Evolutionary conservation across 225 moss, liverwort and hornwort genomes (phyloP).

Genomic region (Bryoerythrophyllum caledonicum): DNA sequence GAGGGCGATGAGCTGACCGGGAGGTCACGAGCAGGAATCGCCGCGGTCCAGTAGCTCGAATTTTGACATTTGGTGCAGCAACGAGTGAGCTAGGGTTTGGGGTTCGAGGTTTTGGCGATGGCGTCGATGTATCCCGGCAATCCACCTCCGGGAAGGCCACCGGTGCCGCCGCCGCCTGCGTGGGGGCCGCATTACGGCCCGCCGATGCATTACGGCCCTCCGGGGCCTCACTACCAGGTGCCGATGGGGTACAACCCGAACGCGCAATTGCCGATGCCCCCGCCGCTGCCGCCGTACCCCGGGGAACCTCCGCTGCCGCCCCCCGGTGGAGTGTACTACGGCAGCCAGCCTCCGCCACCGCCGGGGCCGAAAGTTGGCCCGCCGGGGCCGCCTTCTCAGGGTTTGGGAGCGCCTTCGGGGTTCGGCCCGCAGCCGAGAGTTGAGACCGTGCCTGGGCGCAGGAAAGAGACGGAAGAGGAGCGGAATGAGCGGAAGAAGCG

Average conservation of each 20-base stretch:
- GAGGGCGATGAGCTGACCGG: constrained; percentile 23
- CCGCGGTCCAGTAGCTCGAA: background rate
- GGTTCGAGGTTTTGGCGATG: constrained; percentile 29
- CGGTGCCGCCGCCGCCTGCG: constrained; percentile 46
- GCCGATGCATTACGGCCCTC: constrained; percentile 50
- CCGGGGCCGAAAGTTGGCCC: constrained; percentile 37
- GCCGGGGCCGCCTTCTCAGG: constrained; percentile 21
- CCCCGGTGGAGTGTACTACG: constrained; percentile 30
- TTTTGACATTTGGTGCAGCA: background rate
- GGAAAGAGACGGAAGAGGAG: constrained; percentile 89
- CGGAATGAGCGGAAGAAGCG: constrained; percentile 85
- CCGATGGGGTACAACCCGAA: constrained; percentile 57
- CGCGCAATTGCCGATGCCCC: constrained; percentile 54
- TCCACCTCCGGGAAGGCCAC: constrained; percentile 52
- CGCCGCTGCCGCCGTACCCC: constrained; percentile 36
- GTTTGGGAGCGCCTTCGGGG: constrained; percentile 20
- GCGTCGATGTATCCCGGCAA: constrained; percentile 63
- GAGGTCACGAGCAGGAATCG: background rate
- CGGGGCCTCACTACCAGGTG: constrained; percentile 31
- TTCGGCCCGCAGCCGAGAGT: constrained; percentile 20
- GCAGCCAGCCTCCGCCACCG: constrained; percentile 36
- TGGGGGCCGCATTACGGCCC: constrained; percentile 38
- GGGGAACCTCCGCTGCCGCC: constrained; percentile 38
- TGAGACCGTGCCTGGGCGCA: constrained; percentile 51
- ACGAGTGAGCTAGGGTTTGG: constrained; percentile 1